A percentile compares a stretch with the other conserved stretches of the same genome.
Conservation (phyloP, 441 rosid species). For the Gossypium lobatum region DNA sequence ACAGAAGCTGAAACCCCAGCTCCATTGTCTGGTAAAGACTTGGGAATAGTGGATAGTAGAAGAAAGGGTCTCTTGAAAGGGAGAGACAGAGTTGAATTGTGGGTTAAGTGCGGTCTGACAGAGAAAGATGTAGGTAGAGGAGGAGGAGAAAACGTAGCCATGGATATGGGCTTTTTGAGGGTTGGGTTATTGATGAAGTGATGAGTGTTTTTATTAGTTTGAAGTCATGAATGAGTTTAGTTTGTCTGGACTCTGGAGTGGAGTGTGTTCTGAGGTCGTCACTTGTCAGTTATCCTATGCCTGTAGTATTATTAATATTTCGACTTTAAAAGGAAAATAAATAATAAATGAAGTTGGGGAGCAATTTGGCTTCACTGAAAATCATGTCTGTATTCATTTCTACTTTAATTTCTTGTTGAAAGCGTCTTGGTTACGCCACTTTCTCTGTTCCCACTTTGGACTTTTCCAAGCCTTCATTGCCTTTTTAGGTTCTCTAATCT, state of each 20-base stretch:
- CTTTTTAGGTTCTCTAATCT: too few relatives aligned
- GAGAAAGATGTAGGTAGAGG: slow-evolving; percentile 21
- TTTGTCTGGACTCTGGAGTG: background rate
- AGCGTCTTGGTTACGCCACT: too few relatives aligned
- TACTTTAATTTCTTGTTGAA: too few relatives aligned
- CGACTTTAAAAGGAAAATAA: background rate
- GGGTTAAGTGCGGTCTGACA: slow-evolving; percentile 24
- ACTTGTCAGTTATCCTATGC: background rate
- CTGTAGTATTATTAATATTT: background rate
- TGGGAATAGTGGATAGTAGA: slow-evolving; percentile 11
- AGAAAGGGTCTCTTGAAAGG: slow-evolving; percentile 18
- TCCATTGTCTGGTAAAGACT: slow-evolving; percentile 38
- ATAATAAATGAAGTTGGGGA: background rate
- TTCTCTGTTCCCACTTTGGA: too few relatives aligned
- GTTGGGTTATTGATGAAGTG: background rate
- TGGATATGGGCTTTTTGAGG: slow-evolving; percentile 31
- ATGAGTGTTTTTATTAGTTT: background rate
- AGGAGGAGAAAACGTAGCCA: slow-evolving; percentile 34
- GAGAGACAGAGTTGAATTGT: slow-evolving; percentile 18
- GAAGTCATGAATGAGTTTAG: background rate
- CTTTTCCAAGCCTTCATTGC: too few relatives aligned
- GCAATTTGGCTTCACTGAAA: background rate
- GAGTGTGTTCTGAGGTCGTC: background rate
- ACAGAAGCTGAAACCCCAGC: slow-evolving; percentile 31
- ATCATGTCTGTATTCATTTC: background rate